A percentile compares a stretch with the other conserved stretches of the same genome.
phyloP scores from a whole-genome alignment of 768 basidiomycete genomes.

The Lentinula sp. region DNA sequence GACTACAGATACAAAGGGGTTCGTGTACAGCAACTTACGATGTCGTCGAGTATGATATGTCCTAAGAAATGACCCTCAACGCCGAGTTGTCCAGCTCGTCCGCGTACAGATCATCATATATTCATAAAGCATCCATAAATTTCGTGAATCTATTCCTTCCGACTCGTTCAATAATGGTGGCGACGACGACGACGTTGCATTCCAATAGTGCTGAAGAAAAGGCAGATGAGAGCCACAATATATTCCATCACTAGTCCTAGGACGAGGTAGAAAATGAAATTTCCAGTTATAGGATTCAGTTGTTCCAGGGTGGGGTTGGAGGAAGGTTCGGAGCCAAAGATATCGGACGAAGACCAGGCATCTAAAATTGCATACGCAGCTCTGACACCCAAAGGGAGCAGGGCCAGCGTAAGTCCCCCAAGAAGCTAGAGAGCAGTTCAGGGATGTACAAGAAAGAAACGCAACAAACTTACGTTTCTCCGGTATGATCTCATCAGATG shows the following conservation, averaged over 20 bases:
- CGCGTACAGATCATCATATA: background rate
- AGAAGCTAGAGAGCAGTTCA: conserved; percentile 39
- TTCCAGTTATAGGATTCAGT: conserved; percentile 52
- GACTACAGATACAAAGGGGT: too few species aligned
- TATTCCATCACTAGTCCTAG: conserved; percentile 62
- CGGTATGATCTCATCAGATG: conserved; percentile 41
- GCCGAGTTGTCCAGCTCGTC: too few species aligned
- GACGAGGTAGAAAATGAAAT: conserved; percentile 52
- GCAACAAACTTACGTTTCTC: conserved; percentile 28
- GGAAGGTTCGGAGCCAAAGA: conserved; percentile 30
- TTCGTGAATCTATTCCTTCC: too few species aligned
- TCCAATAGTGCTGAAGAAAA: conserved; percentile 39
- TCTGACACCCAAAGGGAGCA: conserved; percentile 57
- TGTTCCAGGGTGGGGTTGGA: conserved; percentile 39
- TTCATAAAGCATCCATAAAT: background rate
- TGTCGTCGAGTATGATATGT: too few species aligned
- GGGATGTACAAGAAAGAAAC: background rate
- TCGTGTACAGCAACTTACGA: too few species aligned
- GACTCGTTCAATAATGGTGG: background rate
- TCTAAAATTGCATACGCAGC: conserved; percentile 54
- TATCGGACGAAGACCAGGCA: conserved; percentile 48
- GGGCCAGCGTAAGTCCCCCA: conserved; percentile 41
- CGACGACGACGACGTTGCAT: conserved; percentile 17
- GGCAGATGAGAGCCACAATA: conserved; percentile 40
- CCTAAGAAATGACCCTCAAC: too few species aligned